phyloP scores from a whole-genome alignment of 2,329 filamentous ascomycete genomes.

The Rachicladosporium sp. region DNA sequence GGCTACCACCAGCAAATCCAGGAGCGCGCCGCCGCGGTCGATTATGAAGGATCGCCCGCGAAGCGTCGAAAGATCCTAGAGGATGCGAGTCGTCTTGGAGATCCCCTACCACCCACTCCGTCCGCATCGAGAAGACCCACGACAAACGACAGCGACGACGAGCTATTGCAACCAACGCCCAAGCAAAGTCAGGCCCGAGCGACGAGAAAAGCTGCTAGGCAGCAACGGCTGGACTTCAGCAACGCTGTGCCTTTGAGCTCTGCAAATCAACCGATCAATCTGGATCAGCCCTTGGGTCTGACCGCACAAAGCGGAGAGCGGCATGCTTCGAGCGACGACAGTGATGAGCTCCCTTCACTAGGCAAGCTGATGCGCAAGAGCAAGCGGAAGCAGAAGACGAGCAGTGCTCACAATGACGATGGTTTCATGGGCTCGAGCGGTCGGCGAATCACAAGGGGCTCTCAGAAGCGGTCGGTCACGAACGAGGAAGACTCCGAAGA shows the following conservation, averaged over 20 bases:
- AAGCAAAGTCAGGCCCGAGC: neutral
- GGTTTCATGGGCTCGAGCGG: conserved; percentile 4
- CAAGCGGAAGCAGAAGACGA: conserved; percentile 2
- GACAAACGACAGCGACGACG: conserved; percentile 14
- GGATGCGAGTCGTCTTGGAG: neutral
- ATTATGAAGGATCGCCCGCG: conserved; percentile 17
- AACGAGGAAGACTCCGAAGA: conserved; percentile 4
- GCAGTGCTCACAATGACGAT: no score
- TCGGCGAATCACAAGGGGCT: conserved; percentile 1
- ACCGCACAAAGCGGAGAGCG: conserved; percentile 9
- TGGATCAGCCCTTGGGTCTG: conserved; percentile 9
- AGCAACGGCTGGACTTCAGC: conserved; percentile 20
- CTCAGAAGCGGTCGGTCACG: conserved; percentile 4
- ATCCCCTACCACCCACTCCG: neutral
- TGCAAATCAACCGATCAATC: conserved; percentile 1
- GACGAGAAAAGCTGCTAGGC: conserved; percentile 12
- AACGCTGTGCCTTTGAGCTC: neutral
- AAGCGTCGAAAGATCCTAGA: conserved; percentile 18
- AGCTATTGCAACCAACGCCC: conserved; percentile 12
- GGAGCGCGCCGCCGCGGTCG: conserved; percentile 24
- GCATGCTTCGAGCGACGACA: conserved; percentile 10
- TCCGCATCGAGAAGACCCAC: neutral
- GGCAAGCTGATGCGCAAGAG: neutral
- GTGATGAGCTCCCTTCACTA: conserved; percentile 9
- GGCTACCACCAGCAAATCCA: conserved; percentile 21